These are phyloP conservation scores for Annulohypoxylon bovei DNA, from an alignment of 495 filamentous ascomycete species.

Conservation along the genomic window DNA sequence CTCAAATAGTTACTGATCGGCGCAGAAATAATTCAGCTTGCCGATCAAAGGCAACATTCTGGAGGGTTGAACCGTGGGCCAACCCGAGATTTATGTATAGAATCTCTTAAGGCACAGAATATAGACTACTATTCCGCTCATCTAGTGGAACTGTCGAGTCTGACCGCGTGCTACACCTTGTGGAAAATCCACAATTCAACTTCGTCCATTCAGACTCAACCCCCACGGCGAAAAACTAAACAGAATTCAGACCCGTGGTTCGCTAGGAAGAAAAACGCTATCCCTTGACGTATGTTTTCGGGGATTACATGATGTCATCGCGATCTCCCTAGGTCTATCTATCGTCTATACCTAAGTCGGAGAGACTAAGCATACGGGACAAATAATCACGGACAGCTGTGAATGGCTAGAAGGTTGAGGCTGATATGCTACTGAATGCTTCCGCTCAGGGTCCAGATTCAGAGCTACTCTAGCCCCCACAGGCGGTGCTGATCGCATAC, in stretches of 20 bases:
- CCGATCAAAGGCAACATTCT: constrained; percentile 22
- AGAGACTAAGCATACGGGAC: not conserved
- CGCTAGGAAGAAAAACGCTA: not conserved
- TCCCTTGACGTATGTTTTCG: constrained; percentile 21
- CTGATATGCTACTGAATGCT: constrained; percentile 22
- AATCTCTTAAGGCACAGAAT: constrained; percentile 17
- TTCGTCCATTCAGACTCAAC: not conserved
- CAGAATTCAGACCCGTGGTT: not conserved
- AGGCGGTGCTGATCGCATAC: constrained; percentile 30
- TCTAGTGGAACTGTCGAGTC: not conserved
- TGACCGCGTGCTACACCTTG: not conserved
- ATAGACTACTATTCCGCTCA: not conserved
- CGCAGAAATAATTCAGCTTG: constrained; percentile 12
- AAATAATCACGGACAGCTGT: not conserved
- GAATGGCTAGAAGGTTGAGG: constrained; percentile 27
- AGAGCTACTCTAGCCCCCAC: constrained; percentile 26
- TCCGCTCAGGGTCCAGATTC: constrained; percentile 27
- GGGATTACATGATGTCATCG: constrained; percentile 39
- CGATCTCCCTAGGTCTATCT: not conserved
- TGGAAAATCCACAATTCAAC: constrained; percentile 6
- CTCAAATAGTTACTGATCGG: constrained; percentile 12
- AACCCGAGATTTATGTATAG: constrained; percentile 31
- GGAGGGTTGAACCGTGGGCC: constrained; percentile 11
- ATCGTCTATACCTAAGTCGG: not conserved
- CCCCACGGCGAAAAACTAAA: constrained; percentile 20